Evolutionary conservation across 1,284 basidiomycete species (phyloP), one percentile per base, ranked within the genome.

Genomic region (Sanghuangporus sanghuang): DNA sequence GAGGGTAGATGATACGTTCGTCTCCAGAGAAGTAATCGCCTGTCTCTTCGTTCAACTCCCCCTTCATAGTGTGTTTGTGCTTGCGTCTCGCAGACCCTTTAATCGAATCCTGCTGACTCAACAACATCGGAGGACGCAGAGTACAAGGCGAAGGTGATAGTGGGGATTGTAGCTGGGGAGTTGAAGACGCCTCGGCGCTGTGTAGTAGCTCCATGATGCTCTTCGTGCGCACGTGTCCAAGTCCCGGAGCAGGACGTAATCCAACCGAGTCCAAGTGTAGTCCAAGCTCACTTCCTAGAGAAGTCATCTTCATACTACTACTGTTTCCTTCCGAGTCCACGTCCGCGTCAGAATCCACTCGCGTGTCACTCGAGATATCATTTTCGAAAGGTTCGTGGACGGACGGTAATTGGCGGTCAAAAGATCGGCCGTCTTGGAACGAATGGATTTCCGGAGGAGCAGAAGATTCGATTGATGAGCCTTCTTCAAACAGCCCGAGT

Each of bases 241-340:
- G 72, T 32, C 70, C 72, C 1, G 73, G 72, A 39, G 71, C 71
- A n/a, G 69, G 54, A 75, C 75, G 77, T 77, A 80, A 50, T 78
- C 76, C 18, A 77, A 77, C 12, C 75, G 6, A 9, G 16, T 46
- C 44, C 16, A 46, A 46, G 21, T 46, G 12, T 14, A 46, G 16
- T 6, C 78, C 78, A 2, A 89, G 75, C 70, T 89, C 87, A 62
- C 79, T 82, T 42, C 82, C 81, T 0, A 90, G 77, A 0, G 83
- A 85, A 11, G 16, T n/a, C 8, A 46, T 46, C 40, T 46, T 46
- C 44, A n/a, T 18, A n/a, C 16, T n/a, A 4, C 44, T 46, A 46
- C 16, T n/a, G 3, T 46, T 18, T 7, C 44, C 44, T 46, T 46
- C 44, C 6, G 9, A 5, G 2, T 12, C 35, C 11, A 1, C 6